Percentiles rank a stretch among this genome's conserved stretches.
phyloP scores from a whole-genome alignment of 768 basidiomycete genomes.

The Phylloporus scabripes region DNA sequence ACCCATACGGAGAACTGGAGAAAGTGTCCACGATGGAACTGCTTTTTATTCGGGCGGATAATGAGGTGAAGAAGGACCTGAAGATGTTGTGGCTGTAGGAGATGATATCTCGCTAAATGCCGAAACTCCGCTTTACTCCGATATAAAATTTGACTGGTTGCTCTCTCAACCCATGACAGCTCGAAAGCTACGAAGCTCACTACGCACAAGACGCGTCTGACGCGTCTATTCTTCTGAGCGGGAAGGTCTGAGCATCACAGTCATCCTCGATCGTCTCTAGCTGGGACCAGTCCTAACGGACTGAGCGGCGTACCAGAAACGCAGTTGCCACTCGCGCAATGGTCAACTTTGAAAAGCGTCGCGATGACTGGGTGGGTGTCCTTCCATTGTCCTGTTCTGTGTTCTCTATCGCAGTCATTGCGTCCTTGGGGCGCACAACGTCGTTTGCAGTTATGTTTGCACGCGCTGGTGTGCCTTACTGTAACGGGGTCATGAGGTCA shows the following conservation, averaged over 20 bases:
- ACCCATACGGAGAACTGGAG: constrained; percentile 25
- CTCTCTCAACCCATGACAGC: constrained; percentile 15
- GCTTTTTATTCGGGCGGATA: constrained; percentile 18
- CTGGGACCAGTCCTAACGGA: constrained; percentile 23
- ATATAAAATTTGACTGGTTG: constrained; percentile 3
- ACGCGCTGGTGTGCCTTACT: accelerated
- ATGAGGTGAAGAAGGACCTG: constrained; percentile 13
- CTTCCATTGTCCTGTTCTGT: neutral
- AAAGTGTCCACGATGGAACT: constrained; percentile 26
- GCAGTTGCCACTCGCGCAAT: constrained; percentile 11
- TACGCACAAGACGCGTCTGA: constrained; percentile 19
- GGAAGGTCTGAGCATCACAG: constrained; percentile 31
- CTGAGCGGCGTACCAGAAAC: constrained; percentile 29
- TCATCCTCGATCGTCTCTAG: constrained; percentile 29
- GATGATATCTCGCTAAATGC: constrained; percentile 10
- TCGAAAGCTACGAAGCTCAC: constrained; percentile 29
- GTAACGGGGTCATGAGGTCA: neutral
- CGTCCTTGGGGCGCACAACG: constrained; percentile 10
- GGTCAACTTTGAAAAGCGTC: constrained; percentile 26
- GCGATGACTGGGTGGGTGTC: constrained; percentile 24
- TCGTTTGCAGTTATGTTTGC: constrained; percentile 2
- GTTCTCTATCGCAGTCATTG: constrained; percentile 19
- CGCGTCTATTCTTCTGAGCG: constrained; percentile 26
- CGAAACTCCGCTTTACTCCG: constrained; percentile 16
- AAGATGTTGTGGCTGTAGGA: constrained; percentile 23